phyloP scores from a whole-genome alignment of 2,329 filamentous ascomycete genomes.

The Xylariales sp. region DNA sequence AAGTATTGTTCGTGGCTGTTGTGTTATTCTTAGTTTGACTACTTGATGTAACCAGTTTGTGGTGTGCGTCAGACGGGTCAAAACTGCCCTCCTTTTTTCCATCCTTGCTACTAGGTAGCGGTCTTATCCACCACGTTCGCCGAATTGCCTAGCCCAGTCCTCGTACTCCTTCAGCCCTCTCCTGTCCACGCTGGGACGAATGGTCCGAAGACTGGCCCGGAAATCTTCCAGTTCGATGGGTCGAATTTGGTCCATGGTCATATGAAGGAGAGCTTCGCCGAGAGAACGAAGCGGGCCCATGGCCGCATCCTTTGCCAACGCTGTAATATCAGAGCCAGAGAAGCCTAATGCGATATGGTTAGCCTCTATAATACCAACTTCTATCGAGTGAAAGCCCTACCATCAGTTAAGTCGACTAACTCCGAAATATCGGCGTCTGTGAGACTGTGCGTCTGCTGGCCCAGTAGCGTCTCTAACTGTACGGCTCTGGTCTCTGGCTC shows the following conservation, averaged over 20 bases:
- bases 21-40: not conserved
- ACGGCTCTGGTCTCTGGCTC: constrained; percentile 83
- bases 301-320: constrained; percentile 94
- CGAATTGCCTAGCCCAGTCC: constrained; percentile 93
- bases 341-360: constrained; percentile 71
- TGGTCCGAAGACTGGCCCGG: constrained; percentile 81
- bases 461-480: constrained; percentile 82
- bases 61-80: not conserved
- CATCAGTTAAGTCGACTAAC: constrained; percentile 85
- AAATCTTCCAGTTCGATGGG: constrained; percentile 89
- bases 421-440: constrained; percentile 75
- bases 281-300: constrained; percentile 95
- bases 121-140: constrained; percentile 83
- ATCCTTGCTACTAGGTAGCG: not conserved
- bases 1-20: not conserved
- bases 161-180: constrained; percentile 89
- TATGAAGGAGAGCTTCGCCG: constrained; percentile 88
- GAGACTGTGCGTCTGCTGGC: constrained; percentile 87
- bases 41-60: not conserved
- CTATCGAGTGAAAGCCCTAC: constrained; percentile 57
- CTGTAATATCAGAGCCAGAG: constrained; percentile 96
- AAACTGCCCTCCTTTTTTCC: not conserved
- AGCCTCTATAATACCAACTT: constrained; percentile 10
- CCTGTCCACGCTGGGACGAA: constrained; percentile 89
- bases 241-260: constrained; percentile 93